phyloP scores from a whole-genome alignment of 2,329 filamentous ascomycete species.

The Cordyceps cicadae region DNA sequence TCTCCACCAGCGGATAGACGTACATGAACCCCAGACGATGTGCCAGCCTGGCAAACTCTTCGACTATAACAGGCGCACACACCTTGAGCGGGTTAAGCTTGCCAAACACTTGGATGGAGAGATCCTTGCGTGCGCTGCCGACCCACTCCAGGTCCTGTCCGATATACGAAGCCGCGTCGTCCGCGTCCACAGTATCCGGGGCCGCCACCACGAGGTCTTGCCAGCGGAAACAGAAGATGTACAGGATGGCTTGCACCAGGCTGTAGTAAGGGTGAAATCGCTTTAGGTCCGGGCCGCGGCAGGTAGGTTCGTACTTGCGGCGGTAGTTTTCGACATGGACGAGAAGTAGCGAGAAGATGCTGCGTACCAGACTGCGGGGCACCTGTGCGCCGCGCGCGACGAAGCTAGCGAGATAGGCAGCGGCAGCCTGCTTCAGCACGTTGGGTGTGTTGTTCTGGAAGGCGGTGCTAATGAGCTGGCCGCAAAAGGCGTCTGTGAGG shows the following conservation, averaged over 20 bases:
- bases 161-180: conserved; percentile 51
- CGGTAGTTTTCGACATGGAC: conserved; percentile 69
- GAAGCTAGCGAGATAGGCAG: conserved; percentile 89
- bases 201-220: conserved; percentile 68
- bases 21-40: conserved; percentile 84
- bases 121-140: conserved; percentile 61
- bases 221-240: conserved; percentile 98
- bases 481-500: conserved; percentile 75
- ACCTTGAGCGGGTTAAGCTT: conserved; percentile 92
- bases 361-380: conserved; percentile 64
- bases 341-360: conserved; percentile 72
- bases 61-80: conserved; percentile 81
- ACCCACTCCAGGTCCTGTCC: conserved; percentile 73
- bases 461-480: conserved; percentile 50
- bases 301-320: conserved; percentile 61
- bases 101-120: conserved; percentile 73
- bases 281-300: conserved; percentile 76
- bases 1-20: conserved; percentile 78
- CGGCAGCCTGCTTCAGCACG: conserved; percentile 72
- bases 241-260: conserved; percentile 79
- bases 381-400: conserved; percentile 84
- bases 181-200: conserved; percentile 52
- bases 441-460: conserved; percentile 58
- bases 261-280: conserved; percentile 81
- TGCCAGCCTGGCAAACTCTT: conserved; percentile 82